Evolutionary conservation across 345 rosid genomes (phyloP).

Genomic region (Cardamine resedifolia): DNA sequence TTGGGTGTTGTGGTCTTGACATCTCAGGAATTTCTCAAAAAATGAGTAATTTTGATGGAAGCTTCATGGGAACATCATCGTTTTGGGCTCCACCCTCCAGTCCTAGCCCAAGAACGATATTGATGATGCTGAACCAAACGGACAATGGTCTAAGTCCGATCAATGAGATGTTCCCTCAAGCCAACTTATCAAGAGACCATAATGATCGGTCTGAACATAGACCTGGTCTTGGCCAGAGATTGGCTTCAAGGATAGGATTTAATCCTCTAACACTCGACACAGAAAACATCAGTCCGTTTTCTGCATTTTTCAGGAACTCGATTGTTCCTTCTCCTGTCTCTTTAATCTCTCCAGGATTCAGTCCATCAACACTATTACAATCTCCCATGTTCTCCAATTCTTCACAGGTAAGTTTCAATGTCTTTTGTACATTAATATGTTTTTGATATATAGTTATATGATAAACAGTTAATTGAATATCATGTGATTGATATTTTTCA

Average conservation of each 20-base stretch:
- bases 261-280: background rate
- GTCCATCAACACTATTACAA: slow-evolving; percentile 17
- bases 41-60: slow-evolving; percentile 17
- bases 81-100: slow-evolving; percentile 7
- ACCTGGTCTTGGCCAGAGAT: slow-evolving; percentile 2
- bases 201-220: background rate
- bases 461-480: background rate
- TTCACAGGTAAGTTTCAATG: slow-evolving; percentile 2
- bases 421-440: background rate
- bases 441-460: background rate
- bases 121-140: background rate
- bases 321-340: background rate
- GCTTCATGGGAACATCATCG: slow-evolving; percentile 3
- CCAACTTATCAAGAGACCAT: background rate
- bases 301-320: background rate
- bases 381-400: slow-evolving; percentile 13
- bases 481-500: background rate
- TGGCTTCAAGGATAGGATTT: slow-evolving; percentile 10
- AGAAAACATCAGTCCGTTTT: background rate
- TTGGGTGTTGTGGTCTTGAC: too few relatives aligned
- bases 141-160: slow-evolving; percentile 18
- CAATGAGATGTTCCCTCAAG: slow-evolving; percentile 3
- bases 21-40: background rate
- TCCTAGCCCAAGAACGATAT: slow-evolving; percentile 14
- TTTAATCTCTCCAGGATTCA: slow-evolving; percentile 17